phyloP scores from a whole-genome alignment of 2,329 filamentous ascomycete species.

The Cercospora sesami region DNA sequence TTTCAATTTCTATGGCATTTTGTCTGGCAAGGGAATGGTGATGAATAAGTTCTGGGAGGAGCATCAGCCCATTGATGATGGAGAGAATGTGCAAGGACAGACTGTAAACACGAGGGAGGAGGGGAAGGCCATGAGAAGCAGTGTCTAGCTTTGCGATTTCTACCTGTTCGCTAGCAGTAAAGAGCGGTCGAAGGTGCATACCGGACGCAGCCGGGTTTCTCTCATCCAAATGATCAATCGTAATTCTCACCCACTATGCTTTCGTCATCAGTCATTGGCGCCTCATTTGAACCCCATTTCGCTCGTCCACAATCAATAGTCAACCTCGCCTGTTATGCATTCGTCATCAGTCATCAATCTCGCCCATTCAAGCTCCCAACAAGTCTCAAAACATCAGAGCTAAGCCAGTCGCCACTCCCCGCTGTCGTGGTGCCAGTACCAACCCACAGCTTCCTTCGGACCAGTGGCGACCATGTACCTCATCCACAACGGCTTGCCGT shows the following conservation, averaged over 20 bases:
- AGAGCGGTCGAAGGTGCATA: not conserved
- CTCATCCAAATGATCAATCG: not conserved
- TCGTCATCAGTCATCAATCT: not conserved
- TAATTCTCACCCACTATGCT: not conserved
- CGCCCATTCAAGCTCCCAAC: not conserved
- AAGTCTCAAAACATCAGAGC: not conserved
- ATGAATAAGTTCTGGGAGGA: slow-evolving; percentile 33
- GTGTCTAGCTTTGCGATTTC: not conserved
- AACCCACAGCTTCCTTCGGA: not conserved
- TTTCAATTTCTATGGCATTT: slow-evolving; percentile 32
- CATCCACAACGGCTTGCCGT: not conserved
- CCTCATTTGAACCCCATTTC: not conserved
- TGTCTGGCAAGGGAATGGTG: slow-evolving; percentile 30
- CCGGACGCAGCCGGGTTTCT: not conserved
- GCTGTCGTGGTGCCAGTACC: not conserved
- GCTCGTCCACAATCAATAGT: not conserved
- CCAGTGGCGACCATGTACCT: not conserved
- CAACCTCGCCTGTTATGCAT: not conserved
- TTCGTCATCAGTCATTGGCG: not conserved
- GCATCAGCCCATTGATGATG: slow-evolving; percentile 27
- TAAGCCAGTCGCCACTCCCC: not conserved
- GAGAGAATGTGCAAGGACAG: not conserved
- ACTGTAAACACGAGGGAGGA: not conserved
- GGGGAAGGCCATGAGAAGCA: not conserved
- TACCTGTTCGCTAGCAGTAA: not conserved